phyloP scores from a whole-genome alignment of 2,329 filamentous ascomycete species.

The Alternaria novae-zelandiae region DNA sequence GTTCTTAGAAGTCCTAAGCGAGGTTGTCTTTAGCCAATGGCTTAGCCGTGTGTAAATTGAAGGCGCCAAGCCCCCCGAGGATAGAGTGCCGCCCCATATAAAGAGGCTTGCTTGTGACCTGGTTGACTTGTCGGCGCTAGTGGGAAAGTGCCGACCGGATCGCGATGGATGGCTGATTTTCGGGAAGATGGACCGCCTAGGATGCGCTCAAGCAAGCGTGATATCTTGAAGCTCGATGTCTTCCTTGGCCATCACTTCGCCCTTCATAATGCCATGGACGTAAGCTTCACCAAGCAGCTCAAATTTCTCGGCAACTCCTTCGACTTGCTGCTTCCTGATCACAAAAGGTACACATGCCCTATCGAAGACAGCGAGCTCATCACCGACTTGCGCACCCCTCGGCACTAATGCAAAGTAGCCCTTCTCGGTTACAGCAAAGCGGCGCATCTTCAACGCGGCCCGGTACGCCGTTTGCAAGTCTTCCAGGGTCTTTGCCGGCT shows the following conservation, averaged over 20 bases:
- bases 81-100: constrained; percentile 7
- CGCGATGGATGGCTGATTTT: not conserved
- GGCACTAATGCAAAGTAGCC: constrained; percentile 34
- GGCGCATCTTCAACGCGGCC: constrained; percentile 25
- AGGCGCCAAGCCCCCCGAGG: constrained; percentile 1
- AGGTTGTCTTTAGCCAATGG: constrained; percentile 27
- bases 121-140: constrained; percentile 2
- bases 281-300: constrained; percentile 31
- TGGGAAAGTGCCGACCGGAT: constrained; percentile 1
- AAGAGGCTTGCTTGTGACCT: constrained; percentile 15
- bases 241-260: constrained; percentile 18
- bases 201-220: constrained; percentile 13
- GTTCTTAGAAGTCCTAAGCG: constrained; percentile 27
- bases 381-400: constrained; percentile 17
- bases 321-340: constrained; percentile 1
- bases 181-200: not conserved
- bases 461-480: constrained; percentile 21
- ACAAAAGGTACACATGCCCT: constrained; percentile 29
- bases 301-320: not conserved
- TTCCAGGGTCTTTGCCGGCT: constrained; percentile 19
- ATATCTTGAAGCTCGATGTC: constrained; percentile 14
- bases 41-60: constrained; percentile 18
- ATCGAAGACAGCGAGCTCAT: constrained; percentile 27
- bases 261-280: constrained; percentile 33
- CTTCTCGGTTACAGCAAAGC: constrained; percentile 28